These are phyloP conservation scores for Hanseniaspora sp. DNA, from an alignment of 1,139 yeast genomes.

Conservation along the genomic window DNA sequence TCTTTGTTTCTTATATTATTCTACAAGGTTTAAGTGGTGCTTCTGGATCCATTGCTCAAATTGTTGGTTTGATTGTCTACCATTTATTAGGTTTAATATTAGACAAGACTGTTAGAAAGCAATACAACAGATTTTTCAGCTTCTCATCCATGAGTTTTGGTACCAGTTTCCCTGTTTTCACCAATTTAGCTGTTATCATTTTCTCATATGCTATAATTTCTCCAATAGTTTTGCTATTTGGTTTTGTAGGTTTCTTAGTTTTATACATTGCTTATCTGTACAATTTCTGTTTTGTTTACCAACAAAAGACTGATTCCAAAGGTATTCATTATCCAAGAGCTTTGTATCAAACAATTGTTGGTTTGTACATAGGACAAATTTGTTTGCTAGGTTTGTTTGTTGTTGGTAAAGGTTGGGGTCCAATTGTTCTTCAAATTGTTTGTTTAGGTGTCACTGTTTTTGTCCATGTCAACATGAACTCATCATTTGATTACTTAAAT, in stretches of 20 bases:
- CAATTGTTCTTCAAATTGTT: slow-evolving; percentile 64
- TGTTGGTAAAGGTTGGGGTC: slow-evolving; percentile 93
- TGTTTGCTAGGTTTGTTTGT: slow-evolving; percentile 77
- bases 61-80: slow-evolving; percentile 59
- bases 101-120: slow-evolving; percentile 78
- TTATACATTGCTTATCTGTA: slow-evolving; percentile 71
- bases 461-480: slow-evolving; percentile 49
- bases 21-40: slow-evolving; percentile 78
- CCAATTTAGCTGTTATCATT: slow-evolving; percentile 69
- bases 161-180: slow-evolving; percentile 72
- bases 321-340: slow-evolving; percentile 86
- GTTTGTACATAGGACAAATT: slow-evolving; percentile 75
- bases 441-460: slow-evolving; percentile 53
- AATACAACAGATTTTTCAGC: slow-evolving; percentile 59
- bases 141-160: slow-evolving; percentile 73
- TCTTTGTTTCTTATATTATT: slow-evolving; percentile 57
- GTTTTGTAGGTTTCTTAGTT: slow-evolving; percentile 55
- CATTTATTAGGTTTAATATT: slow-evolving; percentile 57
- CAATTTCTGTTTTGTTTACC: slow-evolving; percentile 62
- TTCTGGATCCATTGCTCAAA: slow-evolving; percentile 69
- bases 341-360: slow-evolving; percentile 74
- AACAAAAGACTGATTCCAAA: slow-evolving; percentile 58
- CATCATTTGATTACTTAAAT: slow-evolving; percentile 56
- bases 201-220: slow-evolving; percentile 73
- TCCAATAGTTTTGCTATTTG: slow-evolving; percentile 63